phyloP scores from a whole-genome alignment of 768 basidiomycete species.

The Lentinus brumalis region DNA sequence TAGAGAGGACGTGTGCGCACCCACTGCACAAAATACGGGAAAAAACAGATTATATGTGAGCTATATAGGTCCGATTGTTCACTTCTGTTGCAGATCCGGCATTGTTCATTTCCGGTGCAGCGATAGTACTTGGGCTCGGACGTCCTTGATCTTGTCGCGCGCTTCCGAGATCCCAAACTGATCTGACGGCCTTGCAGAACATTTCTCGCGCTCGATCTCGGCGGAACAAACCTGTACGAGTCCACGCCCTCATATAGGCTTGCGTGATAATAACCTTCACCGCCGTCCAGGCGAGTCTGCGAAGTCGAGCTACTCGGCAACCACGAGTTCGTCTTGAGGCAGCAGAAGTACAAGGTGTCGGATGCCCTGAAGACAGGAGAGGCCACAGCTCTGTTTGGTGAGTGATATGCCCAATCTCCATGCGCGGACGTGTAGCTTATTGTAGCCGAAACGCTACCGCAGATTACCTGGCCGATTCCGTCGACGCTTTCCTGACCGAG shows the following conservation, averaged over 20 bases:
- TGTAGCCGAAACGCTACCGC: constrained; percentile 12
- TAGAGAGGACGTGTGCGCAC: too few relatives aligned
- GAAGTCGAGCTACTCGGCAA: constrained; percentile 91
- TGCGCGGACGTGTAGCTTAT: background rate
- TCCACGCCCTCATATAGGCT: background rate
- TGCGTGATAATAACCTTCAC: background rate
- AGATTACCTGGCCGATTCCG: constrained; percentile 98
- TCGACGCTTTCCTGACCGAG: constrained; percentile 90
- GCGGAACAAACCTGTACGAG: constrained; percentile 94
- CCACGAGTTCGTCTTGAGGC: constrained; percentile 84
- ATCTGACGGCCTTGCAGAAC: constrained; percentile 53
- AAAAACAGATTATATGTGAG: too few relatives aligned
- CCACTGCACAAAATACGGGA: too few relatives aligned
- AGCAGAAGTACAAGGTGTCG: constrained; percentile 97
- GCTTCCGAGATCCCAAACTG: background rate
- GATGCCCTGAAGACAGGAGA: constrained; percentile 93
- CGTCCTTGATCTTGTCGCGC: background rate
- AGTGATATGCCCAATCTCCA: constrained; percentile 6
- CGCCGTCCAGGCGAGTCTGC: constrained; percentile 76
- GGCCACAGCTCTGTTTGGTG: constrained; percentile 84
- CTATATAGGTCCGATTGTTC: too few relatives aligned
- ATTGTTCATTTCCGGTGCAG: too few relatives aligned
- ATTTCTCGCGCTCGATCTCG: constrained; percentile 94
- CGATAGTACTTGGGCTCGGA: background rate
- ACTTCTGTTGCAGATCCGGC: too few relatives aligned